Evolutionary conservation across 768 basidiomycete species (phyloP).

Genomic region (Auriscalpium orientale): DNA sequence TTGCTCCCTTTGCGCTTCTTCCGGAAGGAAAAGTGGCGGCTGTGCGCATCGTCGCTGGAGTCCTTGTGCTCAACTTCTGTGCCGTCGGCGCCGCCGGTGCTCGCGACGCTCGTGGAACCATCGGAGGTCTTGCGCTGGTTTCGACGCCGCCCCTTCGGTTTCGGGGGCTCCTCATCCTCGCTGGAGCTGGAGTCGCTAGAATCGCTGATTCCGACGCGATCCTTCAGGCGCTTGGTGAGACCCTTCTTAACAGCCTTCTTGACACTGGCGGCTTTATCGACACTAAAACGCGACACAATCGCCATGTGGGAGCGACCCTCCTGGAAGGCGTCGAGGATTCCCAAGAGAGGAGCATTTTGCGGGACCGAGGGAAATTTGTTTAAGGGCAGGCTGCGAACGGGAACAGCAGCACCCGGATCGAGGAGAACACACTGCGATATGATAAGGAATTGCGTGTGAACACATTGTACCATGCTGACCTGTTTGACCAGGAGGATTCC

Average conservation of each 20-base stretch:
- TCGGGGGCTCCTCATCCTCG: conserved; percentile 24
- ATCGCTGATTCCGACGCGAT: conserved; percentile 56
- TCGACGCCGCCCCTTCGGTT: conserved; percentile 4
- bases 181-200: conserved; percentile 35
- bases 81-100: conserved; percentile 18
- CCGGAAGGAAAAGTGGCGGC: conserved; percentile 12
- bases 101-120: conserved; percentile 1
- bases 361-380: conserved; percentile 86
- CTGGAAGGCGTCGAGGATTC: conserved; percentile 83
- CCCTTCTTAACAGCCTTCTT: conserved; percentile 80
- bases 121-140: neutral
- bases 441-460: conserved; percentile 27
- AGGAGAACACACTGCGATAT: conserved; percentile 16
- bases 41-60: conserved; percentile 12
- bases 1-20: conserved; percentile 17
- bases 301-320: conserved; percentile 91
- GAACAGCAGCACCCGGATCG: conserved; percentile 56
- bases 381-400: conserved; percentile 74
- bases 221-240: conserved; percentile 68
- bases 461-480: conserved; percentile 22
- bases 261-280: conserved; percentile 54
- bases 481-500: conserved; percentile 87
- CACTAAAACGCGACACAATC: conserved; percentile 47
- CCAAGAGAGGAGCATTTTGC: conserved; percentile 76
- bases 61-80: conserved; percentile 17